A percentile compares a stretch with the other conserved stretches of the same genome.
phyloP scores from a whole-genome alignment of 139 green algal species.

The Tetradesmus lagerheimii region DNA sequence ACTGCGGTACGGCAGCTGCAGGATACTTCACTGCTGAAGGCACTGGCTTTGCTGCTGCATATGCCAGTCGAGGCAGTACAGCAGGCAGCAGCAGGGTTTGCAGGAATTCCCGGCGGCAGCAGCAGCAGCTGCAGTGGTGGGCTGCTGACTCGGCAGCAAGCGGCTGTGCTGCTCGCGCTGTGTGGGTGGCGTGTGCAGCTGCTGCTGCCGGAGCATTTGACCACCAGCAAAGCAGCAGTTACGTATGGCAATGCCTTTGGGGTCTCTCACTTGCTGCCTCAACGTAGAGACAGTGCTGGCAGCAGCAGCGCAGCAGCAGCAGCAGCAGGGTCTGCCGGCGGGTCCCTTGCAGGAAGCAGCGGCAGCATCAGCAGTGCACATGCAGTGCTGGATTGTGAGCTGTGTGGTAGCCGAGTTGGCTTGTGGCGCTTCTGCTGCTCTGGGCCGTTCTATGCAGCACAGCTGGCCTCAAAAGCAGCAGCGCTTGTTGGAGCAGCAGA shows the following conservation, averaged over 20 bases:
- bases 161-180: constrained; percentile 52
- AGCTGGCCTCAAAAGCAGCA: constrained; percentile 30
- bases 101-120: neutral
- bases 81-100: neutral
- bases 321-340: neutral
- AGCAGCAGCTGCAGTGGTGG: neutral
- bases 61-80: neutral
- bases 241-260: neutral
- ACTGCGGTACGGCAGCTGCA: neutral
- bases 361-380: constrained; percentile 17
- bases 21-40: neutral
- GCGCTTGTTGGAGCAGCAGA: neutral
- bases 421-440: constrained; percentile 57
- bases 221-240: neutral
- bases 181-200: constrained; percentile 60
- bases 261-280: constrained; percentile 10
- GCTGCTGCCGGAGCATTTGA: constrained; percentile 13
- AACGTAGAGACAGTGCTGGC: neutral
- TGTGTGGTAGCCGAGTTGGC: constrained; percentile 61
- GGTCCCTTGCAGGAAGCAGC: neutral
- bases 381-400: constrained; percentile 55
- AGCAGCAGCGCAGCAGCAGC: constrained; percentile 37
- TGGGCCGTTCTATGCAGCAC: constrained; percentile 17
- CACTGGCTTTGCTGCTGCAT: constrained; percentile 29
- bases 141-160: neutral